Evolutionary conservation across 805 yeast species (phyloP).

Genomic region (Pichia heedii): DNA sequence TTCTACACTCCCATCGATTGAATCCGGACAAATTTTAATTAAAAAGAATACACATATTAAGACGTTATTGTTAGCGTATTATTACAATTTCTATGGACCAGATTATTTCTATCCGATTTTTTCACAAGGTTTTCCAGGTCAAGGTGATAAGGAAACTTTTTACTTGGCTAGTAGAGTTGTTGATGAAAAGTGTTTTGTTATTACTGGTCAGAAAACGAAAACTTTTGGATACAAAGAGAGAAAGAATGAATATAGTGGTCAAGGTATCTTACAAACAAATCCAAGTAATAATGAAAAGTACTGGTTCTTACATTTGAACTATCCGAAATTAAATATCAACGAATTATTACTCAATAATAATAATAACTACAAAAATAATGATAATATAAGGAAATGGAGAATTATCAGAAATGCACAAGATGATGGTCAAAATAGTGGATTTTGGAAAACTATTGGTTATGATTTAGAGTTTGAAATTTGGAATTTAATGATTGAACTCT

Average conservation of each 20-base stretch:
- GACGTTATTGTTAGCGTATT: constrained; percentile 49
- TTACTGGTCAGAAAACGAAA: constrained; percentile 24
- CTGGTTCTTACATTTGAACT: constrained; percentile 25
- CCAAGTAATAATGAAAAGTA: constrained; percentile 19
- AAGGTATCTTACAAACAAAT: constrained; percentile 24
- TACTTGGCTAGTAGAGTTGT: constrained; percentile 53
- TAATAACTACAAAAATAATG: constrained; percentile 16
- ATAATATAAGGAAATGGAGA: constrained; percentile 20
- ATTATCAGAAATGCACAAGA: constrained; percentile 24
- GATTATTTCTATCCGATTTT: constrained; percentile 55
- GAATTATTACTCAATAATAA: constrained; percentile 14
- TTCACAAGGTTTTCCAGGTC: constrained; percentile 68
- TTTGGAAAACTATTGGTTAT: constrained; percentile 11
- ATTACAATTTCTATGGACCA: constrained; percentile 63
- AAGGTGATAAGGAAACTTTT: constrained; percentile 76
- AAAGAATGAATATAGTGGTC: constrained; percentile 21
- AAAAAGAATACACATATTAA: constrained; percentile 51
- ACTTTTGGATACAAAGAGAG: constrained; percentile 23
- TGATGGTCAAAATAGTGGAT: constrained; percentile 8
- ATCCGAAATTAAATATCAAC: constrained; percentile 23
- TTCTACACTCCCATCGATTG: constrained; percentile 48
- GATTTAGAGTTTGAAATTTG: constrained; percentile 24
- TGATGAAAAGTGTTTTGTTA: constrained; percentile 20
- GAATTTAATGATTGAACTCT: constrained; percentile 17
- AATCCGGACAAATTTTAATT: constrained; percentile 61